phyloP scores from a whole-genome alignment of 352 stramenopile species.

The Globisporangium middletonii region DNA sequence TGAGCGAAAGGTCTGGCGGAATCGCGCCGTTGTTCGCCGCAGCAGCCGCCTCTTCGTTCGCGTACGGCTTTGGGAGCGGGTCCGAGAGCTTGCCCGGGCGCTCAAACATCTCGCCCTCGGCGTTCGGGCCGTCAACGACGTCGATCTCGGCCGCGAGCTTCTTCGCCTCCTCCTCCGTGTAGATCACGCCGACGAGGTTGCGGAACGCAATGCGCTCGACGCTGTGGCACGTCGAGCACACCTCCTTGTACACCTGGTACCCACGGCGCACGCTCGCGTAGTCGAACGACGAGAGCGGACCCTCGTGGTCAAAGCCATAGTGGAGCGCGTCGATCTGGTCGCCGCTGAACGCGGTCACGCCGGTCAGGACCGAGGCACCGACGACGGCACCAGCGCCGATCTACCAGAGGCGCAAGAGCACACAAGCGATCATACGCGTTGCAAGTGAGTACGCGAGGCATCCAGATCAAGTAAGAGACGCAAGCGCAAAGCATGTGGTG shows the following conservation, averaged over 20 bases:
- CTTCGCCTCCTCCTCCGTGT: slow-evolving; percentile 92
- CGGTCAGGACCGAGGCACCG: slow-evolving; percentile 70
- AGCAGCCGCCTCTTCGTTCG: slow-evolving; percentile 96
- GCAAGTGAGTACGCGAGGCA: too few relatives aligned
- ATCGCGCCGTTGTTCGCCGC: slow-evolving; percentile 97
- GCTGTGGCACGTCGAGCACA: slow-evolving; percentile 97
- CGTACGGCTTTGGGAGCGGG: slow-evolving; percentile 94
- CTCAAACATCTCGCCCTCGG: slow-evolving; percentile 99
- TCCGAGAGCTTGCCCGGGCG: slow-evolving; percentile 96
- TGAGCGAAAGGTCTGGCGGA: slow-evolving; percentile 96
- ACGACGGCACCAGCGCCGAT: slow-evolving; percentile 62
- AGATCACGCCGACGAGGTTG: slow-evolving; percentile 97
- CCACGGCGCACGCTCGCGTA: slow-evolving; percentile 94
- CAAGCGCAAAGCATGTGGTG: too few relatives aligned
- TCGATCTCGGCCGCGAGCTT: slow-evolving; percentile 92
- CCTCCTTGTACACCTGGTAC: slow-evolving; percentile 99
- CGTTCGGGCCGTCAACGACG: slow-evolving; percentile 96
- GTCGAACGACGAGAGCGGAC: slow-evolving; percentile 85
- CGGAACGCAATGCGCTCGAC: slow-evolving; percentile 97
- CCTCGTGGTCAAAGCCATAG: slow-evolving; percentile 88
- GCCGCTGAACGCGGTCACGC: slow-evolving; percentile 76
- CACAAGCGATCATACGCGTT: not conserved
- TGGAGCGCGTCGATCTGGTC: slow-evolving; percentile 83
- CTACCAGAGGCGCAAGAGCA: slow-evolving; percentile 15
- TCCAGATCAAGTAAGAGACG: too few relatives aligned